Percentiles rank a stretch among this genome's conserved stretches.
Conservation (phyloP, 208 protist species). For the Balamuthia mandrillaris region DNA sequence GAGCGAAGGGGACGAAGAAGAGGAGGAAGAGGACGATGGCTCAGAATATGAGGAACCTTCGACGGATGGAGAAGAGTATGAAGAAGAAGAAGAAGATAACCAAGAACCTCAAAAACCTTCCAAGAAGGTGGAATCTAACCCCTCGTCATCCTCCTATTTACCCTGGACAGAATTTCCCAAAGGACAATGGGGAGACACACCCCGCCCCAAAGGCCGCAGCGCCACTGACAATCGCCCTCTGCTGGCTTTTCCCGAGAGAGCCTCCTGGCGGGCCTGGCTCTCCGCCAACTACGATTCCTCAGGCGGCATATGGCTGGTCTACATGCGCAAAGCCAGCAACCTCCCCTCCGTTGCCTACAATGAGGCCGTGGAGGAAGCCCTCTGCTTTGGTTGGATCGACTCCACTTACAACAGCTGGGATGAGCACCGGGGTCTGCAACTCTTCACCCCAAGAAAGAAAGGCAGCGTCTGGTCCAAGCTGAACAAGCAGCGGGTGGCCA, state of each 20-base stretch:
- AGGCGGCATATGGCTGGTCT: not conserved
- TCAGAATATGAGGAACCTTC: not conserved
- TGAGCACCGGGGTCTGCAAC: not conserved
- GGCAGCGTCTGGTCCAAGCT: not conserved
- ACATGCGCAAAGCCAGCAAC: not conserved
- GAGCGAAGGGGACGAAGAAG: not conserved
- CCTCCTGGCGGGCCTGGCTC: not conserved
- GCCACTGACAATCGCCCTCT: not conserved
- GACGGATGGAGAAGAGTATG: not conserved
- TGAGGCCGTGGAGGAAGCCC: not conserved
- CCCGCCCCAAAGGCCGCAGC: not conserved
- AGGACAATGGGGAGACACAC: not conserved
- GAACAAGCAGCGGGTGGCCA: not conserved
- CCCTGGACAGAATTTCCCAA: not conserved
- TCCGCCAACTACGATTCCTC: not conserved
- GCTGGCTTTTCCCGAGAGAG: too few relatives aligned
- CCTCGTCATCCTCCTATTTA: not conserved
- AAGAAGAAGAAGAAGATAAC: not conserved
- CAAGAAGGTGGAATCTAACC: not conserved
- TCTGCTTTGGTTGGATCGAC: conserved; percentile 4
- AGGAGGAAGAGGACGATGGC: not conserved
- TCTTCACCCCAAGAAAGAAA: not conserved
- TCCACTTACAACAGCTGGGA: not conserved
- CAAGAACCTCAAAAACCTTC: not conserved
- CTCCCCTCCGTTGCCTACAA: not conserved